Percentiles rank a stretch among this genome's conserved stretches.
Conservation (phyloP, 345 rosid genomes). For the Heritiera fomes region DNA sequence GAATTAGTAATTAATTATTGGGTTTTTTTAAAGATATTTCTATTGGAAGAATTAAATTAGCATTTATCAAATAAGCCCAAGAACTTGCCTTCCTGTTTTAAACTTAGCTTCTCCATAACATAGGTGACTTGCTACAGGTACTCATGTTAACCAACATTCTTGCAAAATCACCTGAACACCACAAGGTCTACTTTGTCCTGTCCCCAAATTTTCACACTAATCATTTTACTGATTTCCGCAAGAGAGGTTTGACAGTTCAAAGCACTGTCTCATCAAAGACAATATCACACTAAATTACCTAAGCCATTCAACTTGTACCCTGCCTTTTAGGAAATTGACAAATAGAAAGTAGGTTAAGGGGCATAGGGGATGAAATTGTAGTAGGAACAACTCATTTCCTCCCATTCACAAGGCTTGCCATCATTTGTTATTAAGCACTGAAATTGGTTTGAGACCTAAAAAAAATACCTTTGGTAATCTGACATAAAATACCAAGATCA, state of each 20-base stretch:
- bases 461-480: not conserved
- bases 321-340: not conserved
- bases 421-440: not conserved
- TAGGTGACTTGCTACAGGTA: not conserved
- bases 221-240: not conserved
- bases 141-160: not conserved
- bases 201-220: not conserved
- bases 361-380: not conserved
- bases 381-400: not conserved
- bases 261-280: not conserved
- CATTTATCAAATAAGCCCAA: not conserved
- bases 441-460: not conserved
- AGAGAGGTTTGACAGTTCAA: not conserved
- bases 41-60: not conserved
- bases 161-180: not conserved
- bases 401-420: not conserved
- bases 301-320: conserved; percentile 1
- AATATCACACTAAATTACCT: not conserved
- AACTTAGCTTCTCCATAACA: not conserved
- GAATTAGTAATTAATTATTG: not conserved
- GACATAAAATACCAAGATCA: not conserved
- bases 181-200: not conserved
- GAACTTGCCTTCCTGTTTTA: not conserved
- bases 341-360: not conserved
- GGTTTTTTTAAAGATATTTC: not conserved